A percentile compares a stretch with the other conserved stretches of the same genome.
phyloP scores from a whole-genome alignment of 495 filamentous ascomycete species.

The Trichoderma asperelloides region DNA sequence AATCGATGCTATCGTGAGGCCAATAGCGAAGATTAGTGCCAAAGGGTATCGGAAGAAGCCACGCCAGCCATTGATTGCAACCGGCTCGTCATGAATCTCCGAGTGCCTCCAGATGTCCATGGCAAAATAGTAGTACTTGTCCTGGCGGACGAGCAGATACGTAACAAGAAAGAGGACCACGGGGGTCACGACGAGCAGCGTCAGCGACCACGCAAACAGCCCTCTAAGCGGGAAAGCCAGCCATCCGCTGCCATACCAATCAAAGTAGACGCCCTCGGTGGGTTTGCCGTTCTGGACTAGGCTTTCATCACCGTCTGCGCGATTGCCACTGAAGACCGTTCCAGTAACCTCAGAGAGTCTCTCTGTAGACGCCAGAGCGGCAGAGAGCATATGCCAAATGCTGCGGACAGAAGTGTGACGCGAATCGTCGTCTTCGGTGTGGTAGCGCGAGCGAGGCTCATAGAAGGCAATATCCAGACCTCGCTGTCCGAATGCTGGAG shows the following conservation, averaged over 20 bases:
- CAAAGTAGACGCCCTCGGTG: conserved; percentile 81
- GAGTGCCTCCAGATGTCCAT: conserved; percentile 42
- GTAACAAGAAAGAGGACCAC: conserved; percentile 59
- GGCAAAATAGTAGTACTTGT: conserved; percentile 74
- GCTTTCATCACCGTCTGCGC: conserved; percentile 42
- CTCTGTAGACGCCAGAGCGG: conserved; percentile 62
- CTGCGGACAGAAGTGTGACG: conserved; percentile 66
- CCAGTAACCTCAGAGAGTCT: conserved; percentile 62
- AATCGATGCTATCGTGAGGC: conserved; percentile 59
- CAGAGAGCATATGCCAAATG: conserved; percentile 90
- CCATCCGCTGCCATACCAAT: conserved; percentile 75
- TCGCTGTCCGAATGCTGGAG: conserved; percentile 69
- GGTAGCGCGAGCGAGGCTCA: conserved; percentile 76
- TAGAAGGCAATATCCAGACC: conserved; percentile 89
- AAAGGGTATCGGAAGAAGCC: conserved; percentile 82
- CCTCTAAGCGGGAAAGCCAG: conserved; percentile 71
- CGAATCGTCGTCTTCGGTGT: conserved; percentile 83
- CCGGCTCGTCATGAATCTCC: conserved; percentile 48
- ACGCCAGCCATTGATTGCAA: conserved; percentile 64
- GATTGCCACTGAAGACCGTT: conserved; percentile 52
- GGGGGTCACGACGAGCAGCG: conserved; percentile 68
- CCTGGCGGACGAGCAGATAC: conserved; percentile 56
- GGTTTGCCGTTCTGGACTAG: conserved; percentile 61
- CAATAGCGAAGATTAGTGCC: conserved; percentile 59
- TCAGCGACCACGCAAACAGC: conserved; percentile 79